Base-by-base conservation (phyloP, 2,329 filamentous ascomycete genomes). In the Neopestalotiopsis clavispora region DNA sequence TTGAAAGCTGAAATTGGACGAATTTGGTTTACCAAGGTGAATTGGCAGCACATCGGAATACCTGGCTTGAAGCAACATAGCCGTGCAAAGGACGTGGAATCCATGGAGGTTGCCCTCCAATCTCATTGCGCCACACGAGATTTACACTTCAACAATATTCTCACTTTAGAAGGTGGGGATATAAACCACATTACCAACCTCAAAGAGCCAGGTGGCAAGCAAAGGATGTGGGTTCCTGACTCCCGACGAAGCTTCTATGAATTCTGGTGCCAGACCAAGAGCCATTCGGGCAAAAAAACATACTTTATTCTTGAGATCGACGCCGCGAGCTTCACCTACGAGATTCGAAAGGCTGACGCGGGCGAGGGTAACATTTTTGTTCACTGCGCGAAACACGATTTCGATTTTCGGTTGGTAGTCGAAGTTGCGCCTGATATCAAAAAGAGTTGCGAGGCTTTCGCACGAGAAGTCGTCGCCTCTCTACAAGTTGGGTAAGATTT, bases 321-420 rank as follows among this genome's bases (percentile, higher is more conserved):
- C 69, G 71, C 72, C 4, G 65, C 42, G 0, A 61, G 69, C 2
- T 76, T 78, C 49, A 67, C 69, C 1, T 69, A 70, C 28, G 67
- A 38, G 12, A 38, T 78, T 17, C 71, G 68, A 38, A 64, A 66
- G 2, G 61, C 68, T 17, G 59, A 64, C 2, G 52, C 65, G 0
- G 69, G 71, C 2, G 59, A 68, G 6, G 71, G 66, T n/a, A 70
- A 52, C 34, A 69, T 78, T 45, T 72, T 71, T 10, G 71, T 78
- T 7, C 73, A 78, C 59, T 78, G 77, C 66, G 71, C 73, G 14
- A 72, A 75, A 56, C 72, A 74, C 1, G 60, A 67, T 6, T 78
- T 75, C 73, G 77, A 79, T 64, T 76, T 78, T 56, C 69, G 70
- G 62, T 62, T 77, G 14, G 63, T 68, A 1, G 63, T 79, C 10